Evolutionary conservation across 768 basidiomycete genomes (phyloP), one percentile per base, ranked within the genome.

Genomic region (Termitomyces sp.): DNA sequence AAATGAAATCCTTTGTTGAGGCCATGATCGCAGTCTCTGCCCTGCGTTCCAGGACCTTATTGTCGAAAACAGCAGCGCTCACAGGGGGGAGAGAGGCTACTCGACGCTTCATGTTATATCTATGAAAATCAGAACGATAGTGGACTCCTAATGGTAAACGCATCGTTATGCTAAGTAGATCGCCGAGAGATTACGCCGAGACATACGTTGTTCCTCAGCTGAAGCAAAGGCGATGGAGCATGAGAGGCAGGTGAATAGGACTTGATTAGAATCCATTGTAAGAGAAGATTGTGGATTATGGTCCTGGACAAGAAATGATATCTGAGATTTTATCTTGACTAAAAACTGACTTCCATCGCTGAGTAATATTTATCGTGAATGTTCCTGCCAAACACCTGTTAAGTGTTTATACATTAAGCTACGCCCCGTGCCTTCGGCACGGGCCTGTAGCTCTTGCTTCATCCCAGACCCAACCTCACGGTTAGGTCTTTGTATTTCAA

Each of bases 71-170:
- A 7, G 81, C 74, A 0, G 81, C 83, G 61, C 86, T 87, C 68
- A 99, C 86, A 2, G 96, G 95, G 9, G 93, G 90, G 2, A 99
- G 82, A 5, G 83, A 86, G 2, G 96, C 96, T 17, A 98, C 91
- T 34, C 94, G 87, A 65, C 96, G 90, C 80, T 96, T 96, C 87
- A 98, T 94, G 71, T 99, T 99, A 77, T 99, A 99, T 57, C 95
- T 82, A 77, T 99, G 97, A 73, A 92, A 91, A 74, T 99, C 97
- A 31, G 93, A 92, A 64, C 87, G 86, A 74, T 96, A 98, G 72
- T 99, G 97, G 0, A 78, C 76, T 61, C 96, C 91, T 93, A 67
- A 14, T 67, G 29, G 12, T 42, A 46, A 43, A 55, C 50, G 37
- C 25, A 65, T 57, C 25, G 64, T 61, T 34, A 61, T 38, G n/a